Evolutionary conservation across 768 basidiomycete genomes (phyloP), one percentile per base, ranked within the genome.

Genomic region (Rhodotorula diobovata): DNA sequence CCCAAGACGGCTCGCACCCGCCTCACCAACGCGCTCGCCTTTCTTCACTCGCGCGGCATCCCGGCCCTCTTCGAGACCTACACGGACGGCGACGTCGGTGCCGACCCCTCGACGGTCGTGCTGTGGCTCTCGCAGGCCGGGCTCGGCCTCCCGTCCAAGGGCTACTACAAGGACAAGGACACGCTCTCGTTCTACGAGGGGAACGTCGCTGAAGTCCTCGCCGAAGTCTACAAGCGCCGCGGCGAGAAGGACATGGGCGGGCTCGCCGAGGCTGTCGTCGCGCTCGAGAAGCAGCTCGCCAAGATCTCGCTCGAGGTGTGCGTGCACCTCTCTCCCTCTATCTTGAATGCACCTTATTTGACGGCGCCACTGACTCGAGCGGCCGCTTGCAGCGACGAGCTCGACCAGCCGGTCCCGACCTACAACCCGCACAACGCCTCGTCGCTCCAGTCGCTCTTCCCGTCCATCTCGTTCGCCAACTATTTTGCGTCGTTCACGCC

Each of bases 401-500:
- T 82, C 37, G 79, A 88, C 79, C 89, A 97, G 79, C 94, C 94
- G 4, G 83, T 91, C 57, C 87, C 84, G 56, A 90, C 91, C 0
- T 97, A 99, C 81, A 98, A 98, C 79, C 93, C 92, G 12, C 84
- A 85, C 53, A 82, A 85, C 5, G 82, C 93, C 65, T 83, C 85
- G 25, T 88, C 89, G 50, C 85, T 98, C 67, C 53, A 68, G 34
- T 2, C 87, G 87, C 39, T 82, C 83, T 28, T 81, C 85, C 85
- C 89, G 2, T 86, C 92, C 79, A 85, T 99, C 73, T 83, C 90
- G 73, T 91, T 95, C 80, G 83, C 86, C 1, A 84, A 86, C n/a
- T 99, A 96, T 80, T 88, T 97, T 68, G 85, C 95, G 1, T 83
- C 90, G 1, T 94, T 91, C 79, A 85, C 89, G 0, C 88, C 91